Evolutionary conservation across 2,329 filamentous ascomycete genomes (phyloP), one percentile per base, ranked within the genome.

Genomic region (Alternaria novae-zelandiae): DNA sequence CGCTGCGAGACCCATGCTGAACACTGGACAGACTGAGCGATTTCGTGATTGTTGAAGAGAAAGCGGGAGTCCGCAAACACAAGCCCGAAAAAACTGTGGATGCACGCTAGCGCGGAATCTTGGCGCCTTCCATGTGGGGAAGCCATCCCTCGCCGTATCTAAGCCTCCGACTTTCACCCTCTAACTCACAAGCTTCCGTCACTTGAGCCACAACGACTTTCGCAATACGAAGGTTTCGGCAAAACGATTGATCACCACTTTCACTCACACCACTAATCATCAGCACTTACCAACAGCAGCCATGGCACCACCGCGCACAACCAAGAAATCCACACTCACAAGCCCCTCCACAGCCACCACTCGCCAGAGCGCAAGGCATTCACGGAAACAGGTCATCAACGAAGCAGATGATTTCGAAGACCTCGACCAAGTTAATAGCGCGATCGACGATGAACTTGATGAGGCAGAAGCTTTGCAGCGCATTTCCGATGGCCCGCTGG

Each of bases 1-100:
- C 50, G 82, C 90, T 67, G 89, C 86, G 77, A 92, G 87, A 81
- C 90, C 90, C 90, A 93, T 93, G 30, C 57, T 78, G 69, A 58
- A 26, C 63, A 49, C 46, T 61, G 54, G 10, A 21, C 49, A 54
- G 25, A 28, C 59, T 57, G 44, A 43, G 25, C 57, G 44, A 59
- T 59, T 51, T 56, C 57, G 54, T 53, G 62, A 45, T 54, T 49
- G 46, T 41, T 57, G 58, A 41, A 61, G 53, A 32, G 53, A 25
- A 65, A 50, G 61, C 67, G 65, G 63, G 61, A 68, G 66, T 70
- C 65, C 61, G 65, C 62, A 64, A 32, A 36, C 60, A 44, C 46
- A 51, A 32, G 36, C 36, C 36, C 57, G 59, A 64, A 74, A 75
- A 72, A 73, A 78, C 76, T 74, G 74, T 75, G 71, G 66, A 65